Percentiles rank a stretch among this genome's conserved stretches.
Conservation (phyloP, 768 basidiomycete genomes). For the Austroboletus eburneus region DNA sequence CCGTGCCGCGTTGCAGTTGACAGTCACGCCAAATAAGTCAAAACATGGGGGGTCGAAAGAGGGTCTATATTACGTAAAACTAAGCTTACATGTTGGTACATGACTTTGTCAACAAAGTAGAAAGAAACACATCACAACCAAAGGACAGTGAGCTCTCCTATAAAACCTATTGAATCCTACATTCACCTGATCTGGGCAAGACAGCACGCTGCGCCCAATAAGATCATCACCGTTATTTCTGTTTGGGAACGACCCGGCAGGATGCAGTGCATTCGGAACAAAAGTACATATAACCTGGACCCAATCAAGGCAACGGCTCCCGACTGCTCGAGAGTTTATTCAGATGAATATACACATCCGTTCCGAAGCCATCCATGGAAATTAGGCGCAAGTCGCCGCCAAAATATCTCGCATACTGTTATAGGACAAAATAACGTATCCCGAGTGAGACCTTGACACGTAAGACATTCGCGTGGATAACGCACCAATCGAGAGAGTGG, state of each 20-base stretch:
- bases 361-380: constrained; percentile 98
- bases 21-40: constrained; percentile 8
- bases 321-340: constrained; percentile 68
- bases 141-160: no score
- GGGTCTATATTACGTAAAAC: constrained; percentile 3
- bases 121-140: no score
- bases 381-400: constrained; percentile 91
- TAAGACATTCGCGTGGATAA: constrained; percentile 48
- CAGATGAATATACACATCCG: constrained; percentile 90
- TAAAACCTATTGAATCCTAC: no score
- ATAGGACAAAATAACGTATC: constrained; percentile 27
- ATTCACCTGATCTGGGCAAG: no score
- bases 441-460: constrained; percentile 56
- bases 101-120: background rate
- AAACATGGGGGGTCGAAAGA: constrained; percentile 19
- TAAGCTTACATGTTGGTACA: background rate
- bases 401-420: constrained; percentile 96
- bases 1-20: constrained; percentile 3
- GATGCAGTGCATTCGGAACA: constrained; percentile 45
- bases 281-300: no score
- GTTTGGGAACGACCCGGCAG: constrained; percentile 89
- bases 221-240: background rate
- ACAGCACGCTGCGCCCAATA: no score
- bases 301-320: constrained; percentile 24
- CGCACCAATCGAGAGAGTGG: constrained; percentile 87